phyloP scores from a whole-genome alignment of 2,329 filamentous ascomycete genomes.

The Grosmannia serpens region DNA sequence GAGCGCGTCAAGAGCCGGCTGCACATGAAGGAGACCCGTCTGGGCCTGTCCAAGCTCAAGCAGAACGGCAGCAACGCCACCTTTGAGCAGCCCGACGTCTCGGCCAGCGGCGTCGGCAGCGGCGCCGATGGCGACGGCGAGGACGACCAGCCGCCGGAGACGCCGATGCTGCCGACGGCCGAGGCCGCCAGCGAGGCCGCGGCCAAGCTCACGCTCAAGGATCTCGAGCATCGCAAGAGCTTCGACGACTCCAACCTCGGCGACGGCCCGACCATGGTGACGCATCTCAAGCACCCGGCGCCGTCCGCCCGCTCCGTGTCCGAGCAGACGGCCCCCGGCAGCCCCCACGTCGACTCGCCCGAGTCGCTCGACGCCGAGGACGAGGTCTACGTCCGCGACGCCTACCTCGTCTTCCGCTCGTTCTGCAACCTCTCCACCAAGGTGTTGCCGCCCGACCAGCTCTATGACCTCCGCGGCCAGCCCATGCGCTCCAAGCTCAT shows the following conservation, averaged over 20 bases:
- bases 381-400: conserved; percentile 93
- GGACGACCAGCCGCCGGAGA: background rate
- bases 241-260: conserved; percentile 57
- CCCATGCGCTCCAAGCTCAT: conserved; percentile 96
- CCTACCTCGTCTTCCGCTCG: conserved; percentile 91
- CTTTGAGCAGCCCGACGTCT: conserved; percentile 35
- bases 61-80: conserved; percentile 40
- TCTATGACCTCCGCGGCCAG: conserved; percentile 84
- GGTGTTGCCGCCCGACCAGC: conserved; percentile 74
- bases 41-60: conserved; percentile 43
- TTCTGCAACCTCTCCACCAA: conserved; percentile 98
- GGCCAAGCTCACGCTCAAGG: conserved; percentile 52
- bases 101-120: conserved; percentile 17
- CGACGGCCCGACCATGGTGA: conserved; percentile 57
- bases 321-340: conserved; percentile 41
- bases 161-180: conserved; percentile 16
- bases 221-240: conserved; percentile 55
- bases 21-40: conserved; percentile 72
- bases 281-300: conserved; percentile 38
- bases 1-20: conserved; percentile 82
- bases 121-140: background rate
- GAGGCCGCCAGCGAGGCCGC: conserved; percentile 18
- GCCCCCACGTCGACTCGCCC: conserved; percentile 40
- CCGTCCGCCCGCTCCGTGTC: conserved; percentile 34
- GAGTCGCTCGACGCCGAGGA: conserved; percentile 64